Evolutionary conservation across 208 protist genomes (phyloP).

Genomic region (Trypanosoma melophagium): DNA sequence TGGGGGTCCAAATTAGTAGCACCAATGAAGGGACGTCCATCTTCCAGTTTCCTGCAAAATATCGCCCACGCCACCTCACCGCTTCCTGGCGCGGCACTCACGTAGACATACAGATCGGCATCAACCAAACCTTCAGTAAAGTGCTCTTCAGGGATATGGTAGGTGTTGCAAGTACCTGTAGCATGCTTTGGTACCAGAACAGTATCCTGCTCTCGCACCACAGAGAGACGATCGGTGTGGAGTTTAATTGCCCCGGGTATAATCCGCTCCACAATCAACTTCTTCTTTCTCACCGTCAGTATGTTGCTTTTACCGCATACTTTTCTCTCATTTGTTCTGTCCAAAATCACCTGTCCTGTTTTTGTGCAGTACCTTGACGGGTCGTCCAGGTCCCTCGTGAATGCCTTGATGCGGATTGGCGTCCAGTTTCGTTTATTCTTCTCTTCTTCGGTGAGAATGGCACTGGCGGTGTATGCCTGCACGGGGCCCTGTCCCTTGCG

Average conservation of each 20-base stretch:
- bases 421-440: constrained; percentile 14
- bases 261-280: constrained; percentile 26
- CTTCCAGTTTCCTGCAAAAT: constrained; percentile 27
- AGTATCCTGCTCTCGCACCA: constrained; percentile 23
- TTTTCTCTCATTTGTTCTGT: constrained; percentile 20
- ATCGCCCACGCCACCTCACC: constrained; percentile 46
- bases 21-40: constrained; percentile 35
- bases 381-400: constrained; percentile 33
- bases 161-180: constrained; percentile 22
- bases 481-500: neutral
- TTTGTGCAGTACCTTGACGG: constrained; percentile 36
- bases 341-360: constrained; percentile 15
- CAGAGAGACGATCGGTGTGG: constrained; percentile 47
- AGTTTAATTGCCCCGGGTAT: constrained; percentile 39
- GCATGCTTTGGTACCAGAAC: constrained; percentile 22
- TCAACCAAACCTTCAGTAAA: constrained; percentile 33
- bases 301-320: constrained; percentile 32
- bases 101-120: constrained; percentile 63
- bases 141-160: constrained; percentile 45
- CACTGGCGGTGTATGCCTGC: neutral
- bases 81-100: constrained; percentile 35
- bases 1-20: constrained; percentile 48
- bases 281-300: constrained; percentile 36
- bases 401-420: constrained; percentile 41
- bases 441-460: neutral